Conservation (phyloP, 768 basidiomycete genomes). For the Pulveroboletus sp. region DNA sequence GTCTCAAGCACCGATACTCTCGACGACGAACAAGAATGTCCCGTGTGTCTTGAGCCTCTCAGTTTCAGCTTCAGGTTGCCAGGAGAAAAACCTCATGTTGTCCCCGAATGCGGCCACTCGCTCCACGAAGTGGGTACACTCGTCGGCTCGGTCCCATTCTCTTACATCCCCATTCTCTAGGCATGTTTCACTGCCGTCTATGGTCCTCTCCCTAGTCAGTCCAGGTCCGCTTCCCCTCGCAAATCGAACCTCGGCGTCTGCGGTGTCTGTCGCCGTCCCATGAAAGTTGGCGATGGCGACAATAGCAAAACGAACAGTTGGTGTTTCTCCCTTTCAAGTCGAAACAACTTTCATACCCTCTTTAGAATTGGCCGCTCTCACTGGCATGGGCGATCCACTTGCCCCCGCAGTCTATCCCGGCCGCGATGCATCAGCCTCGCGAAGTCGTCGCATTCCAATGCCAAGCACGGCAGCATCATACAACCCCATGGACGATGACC, state of each 20-base stretch:
- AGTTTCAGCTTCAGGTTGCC: slow-evolving; percentile 89
- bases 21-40: slow-evolving; percentile 88
- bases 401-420: slow-evolving; percentile 60
- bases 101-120: slow-evolving; percentile 96
- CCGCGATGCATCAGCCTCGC: slow-evolving; percentile 46
- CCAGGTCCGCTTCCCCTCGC: slow-evolving; percentile 50
- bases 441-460: slow-evolving; percentile 25
- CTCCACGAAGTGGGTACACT: slow-evolving; percentile 72
- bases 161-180: slow-evolving; percentile 35
- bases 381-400: slow-evolving; percentile 74
- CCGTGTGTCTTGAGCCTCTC: slow-evolving; percentile 94
- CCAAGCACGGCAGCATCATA: slow-evolving; percentile 32
- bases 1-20: slow-evolving; percentile 57
- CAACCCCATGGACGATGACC: slow-evolving; percentile 84
- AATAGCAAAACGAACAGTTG: slow-evolving; percentile 83
- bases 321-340: slow-evolving; percentile 16
- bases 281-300: slow-evolving; percentile 91
- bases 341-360: slow-evolving; percentile 5
- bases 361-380: slow-evolving; percentile 88
- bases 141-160: neutral
- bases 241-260: slow-evolving; percentile 89
- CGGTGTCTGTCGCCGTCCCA: slow-evolving; percentile 92
- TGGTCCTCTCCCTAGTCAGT: slow-evolving; percentile 70
- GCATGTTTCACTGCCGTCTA: slow-evolving; percentile 98
- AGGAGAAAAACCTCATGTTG: slow-evolving; percentile 96